These are phyloP conservation scores for Echeveria elegans DNA, from an alignment of 164 flowering plant species.

Conservation along the genomic window DNA sequence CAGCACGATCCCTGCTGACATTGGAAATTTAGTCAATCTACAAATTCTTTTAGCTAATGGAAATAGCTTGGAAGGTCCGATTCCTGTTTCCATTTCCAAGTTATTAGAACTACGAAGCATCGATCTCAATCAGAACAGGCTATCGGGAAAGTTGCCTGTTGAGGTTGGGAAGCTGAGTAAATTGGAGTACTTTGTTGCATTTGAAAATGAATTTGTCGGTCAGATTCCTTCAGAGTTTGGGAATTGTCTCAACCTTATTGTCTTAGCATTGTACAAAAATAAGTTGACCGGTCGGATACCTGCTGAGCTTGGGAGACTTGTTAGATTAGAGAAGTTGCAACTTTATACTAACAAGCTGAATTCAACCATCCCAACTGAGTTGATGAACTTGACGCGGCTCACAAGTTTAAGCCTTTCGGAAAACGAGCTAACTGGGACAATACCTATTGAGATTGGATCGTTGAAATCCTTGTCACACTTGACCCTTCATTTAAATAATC, in stretches of 20 bases:
- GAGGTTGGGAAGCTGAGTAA: slow-evolving; percentile 44
- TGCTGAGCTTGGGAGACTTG: slow-evolving; percentile 39
- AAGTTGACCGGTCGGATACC: slow-evolving; percentile 51
- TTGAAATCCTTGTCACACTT: slow-evolving; percentile 36
- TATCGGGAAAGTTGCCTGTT: slow-evolving; percentile 49
- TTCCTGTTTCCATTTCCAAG: slow-evolving; percentile 51
- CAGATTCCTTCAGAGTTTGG: slow-evolving; percentile 53
- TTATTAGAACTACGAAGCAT: slow-evolving; percentile 31
- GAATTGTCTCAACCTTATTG: slow-evolving; percentile 35
- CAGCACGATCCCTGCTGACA: slow-evolving; percentile 39
- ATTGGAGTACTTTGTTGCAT: slow-evolving; percentile 31
- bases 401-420: slow-evolving; percentile 39
- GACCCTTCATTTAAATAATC: slow-evolving; percentile 44
- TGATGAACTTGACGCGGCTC: slow-evolving; percentile 34
- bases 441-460: slow-evolving; percentile 45
- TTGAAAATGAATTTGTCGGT: slow-evolving; percentile 36
- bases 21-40: slow-evolving; percentile 47
- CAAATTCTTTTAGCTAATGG: slow-evolving; percentile 27
- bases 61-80: slow-evolving; percentile 43
- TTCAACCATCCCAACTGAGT: slow-evolving; percentile 43
- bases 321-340: slow-evolving; percentile 22
- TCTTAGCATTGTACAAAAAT: slow-evolving; percentile 35
- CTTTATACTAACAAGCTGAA: slow-evolving; percentile 38
- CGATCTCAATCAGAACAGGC: slow-evolving; percentile 40
- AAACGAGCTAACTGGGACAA: slow-evolving; percentile 39